Evolutionary conservation across 2,329 filamentous ascomycete genomes (phyloP).

Genomic region (Cercospora brassicicola): DNA sequence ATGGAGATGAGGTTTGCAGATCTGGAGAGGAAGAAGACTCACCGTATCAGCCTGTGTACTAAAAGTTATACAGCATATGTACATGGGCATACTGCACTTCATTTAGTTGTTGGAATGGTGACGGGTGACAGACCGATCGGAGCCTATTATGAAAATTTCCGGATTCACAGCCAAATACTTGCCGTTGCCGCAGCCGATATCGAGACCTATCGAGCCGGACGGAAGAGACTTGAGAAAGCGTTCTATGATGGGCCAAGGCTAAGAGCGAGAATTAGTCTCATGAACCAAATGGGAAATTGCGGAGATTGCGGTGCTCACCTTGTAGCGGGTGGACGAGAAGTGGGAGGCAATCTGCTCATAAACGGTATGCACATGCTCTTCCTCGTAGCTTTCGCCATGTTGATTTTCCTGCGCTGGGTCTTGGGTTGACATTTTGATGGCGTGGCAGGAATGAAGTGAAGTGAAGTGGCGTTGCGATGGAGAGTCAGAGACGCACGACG

Average conservation of each 20-base stretch:
- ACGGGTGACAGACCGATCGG: conserved; percentile 67
- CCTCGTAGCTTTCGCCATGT: conserved; percentile 67
- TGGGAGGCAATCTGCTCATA: conserved; percentile 85
- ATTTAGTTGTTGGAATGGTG: too few relatives aligned
- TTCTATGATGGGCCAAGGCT: conserved; percentile 91
- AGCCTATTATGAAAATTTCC: conserved; percentile 75
- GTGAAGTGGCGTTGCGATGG: not conserved
- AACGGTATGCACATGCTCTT: conserved; percentile 82
- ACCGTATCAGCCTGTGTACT: conserved; percentile 7
- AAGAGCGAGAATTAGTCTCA: conserved; percentile 39
- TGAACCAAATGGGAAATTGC: not conserved
- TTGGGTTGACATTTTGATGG: not conserved
- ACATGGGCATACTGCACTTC: too few relatives aligned
- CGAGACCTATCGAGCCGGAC: conserved; percentile 76
- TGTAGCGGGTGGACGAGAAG: conserved; percentile 76
- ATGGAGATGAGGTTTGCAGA: conserved; percentile 61
- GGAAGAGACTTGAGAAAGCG: conserved; percentile 67
- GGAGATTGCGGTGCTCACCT: conserved; percentile 46
- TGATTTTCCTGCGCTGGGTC: not conserved
- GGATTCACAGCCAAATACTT: conserved; percentile 86
- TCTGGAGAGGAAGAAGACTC: conserved; percentile 40
- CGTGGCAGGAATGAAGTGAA: not conserved
- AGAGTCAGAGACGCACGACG: not conserved
- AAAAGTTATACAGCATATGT: not conserved
- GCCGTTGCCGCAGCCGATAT: conserved; percentile 94